These are phyloP conservation scores for Leccinum imitatum DNA, from an alignment of 768 basidiomycete species.

Conservation along the genomic window DNA sequence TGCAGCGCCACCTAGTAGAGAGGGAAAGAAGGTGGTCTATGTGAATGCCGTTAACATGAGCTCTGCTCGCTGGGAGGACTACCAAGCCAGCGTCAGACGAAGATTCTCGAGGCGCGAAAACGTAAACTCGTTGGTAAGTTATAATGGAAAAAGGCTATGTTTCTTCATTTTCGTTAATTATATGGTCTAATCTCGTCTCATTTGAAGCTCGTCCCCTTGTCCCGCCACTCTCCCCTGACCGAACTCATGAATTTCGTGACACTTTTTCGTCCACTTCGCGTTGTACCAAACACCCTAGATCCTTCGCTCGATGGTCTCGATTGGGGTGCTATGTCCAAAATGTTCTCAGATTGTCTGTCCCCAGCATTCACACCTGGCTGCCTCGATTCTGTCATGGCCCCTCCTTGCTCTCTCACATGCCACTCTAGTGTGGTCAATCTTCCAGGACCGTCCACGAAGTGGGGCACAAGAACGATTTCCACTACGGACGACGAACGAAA, in stretches of 20 bases:
- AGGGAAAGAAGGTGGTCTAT: constrained; percentile 67
- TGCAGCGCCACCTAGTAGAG: constrained; percentile 36
- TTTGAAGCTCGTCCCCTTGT: constrained; percentile 73
- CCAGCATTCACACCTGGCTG: constrained; percentile 4
- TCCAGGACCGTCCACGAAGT: constrained; percentile 24
- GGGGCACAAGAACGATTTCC: not conserved
- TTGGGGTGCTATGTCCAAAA: constrained; percentile 66
- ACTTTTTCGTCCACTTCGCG: constrained; percentile 72
- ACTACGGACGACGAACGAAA: constrained; percentile 22
- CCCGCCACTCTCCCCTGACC: constrained; percentile 84
- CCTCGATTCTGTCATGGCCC: constrained; percentile 22
- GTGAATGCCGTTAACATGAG: constrained; percentile 82
- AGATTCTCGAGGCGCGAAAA: constrained; percentile 42
- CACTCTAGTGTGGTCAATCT: constrained; percentile 10
- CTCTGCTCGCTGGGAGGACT: constrained; percentile 53
- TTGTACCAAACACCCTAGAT: constrained; percentile 80
- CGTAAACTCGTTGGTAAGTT: constrained; percentile 62
- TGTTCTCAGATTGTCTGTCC: constrained; percentile 62
- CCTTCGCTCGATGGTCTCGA: constrained; percentile 56
- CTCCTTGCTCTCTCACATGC: constrained; percentile 22
- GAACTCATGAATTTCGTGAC: constrained; percentile 81
- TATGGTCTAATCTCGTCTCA: not conserved
- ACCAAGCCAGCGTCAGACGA: constrained; percentile 39
- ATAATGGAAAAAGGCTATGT: too few relatives aligned
- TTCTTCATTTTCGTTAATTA: not conserved